Conservation (phyloP, 2,329 filamentous ascomycete species). For the Apiospora aurea region DNA sequence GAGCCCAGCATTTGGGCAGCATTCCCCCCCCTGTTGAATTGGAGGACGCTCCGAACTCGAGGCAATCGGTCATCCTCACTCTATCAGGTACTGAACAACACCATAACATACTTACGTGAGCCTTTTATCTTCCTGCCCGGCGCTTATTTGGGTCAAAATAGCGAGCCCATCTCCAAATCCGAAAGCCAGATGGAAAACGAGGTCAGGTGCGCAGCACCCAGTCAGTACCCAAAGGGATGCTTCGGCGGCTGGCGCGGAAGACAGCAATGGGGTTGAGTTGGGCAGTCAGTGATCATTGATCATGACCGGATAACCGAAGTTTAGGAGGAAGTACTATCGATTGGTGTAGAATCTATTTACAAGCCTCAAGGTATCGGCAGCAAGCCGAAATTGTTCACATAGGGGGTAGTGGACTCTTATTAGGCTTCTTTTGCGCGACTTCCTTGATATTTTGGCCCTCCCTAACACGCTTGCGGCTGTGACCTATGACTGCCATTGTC, state of each 20-base stretch:
- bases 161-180: too few relatives aligned
- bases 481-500: too few relatives aligned
- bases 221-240: neutral
- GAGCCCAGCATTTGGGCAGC: neutral
- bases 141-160: neutral
- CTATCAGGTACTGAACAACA: neutral
- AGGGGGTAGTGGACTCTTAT: neutral
- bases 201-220: neutral
- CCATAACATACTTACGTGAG: neutral
- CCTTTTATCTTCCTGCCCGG: neutral
- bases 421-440: too few relatives aligned
- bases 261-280: neutral
- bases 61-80: conserved; percentile 6
- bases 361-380: too few relatives aligned
- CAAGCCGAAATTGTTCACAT: neutral
- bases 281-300: neutral
- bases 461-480: too few relatives aligned
- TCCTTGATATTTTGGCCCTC: too few relatives aligned
- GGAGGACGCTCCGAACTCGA: neutral
- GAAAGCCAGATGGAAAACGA: neutral
- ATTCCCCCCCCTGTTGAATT: neutral
- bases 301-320: neutral
- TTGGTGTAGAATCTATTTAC: neutral
- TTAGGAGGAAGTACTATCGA: neutral
- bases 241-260: neutral